Base-by-base conservation (phyloP, 805 yeast genomes). In the Yamadazyma akitaensis region DNA sequence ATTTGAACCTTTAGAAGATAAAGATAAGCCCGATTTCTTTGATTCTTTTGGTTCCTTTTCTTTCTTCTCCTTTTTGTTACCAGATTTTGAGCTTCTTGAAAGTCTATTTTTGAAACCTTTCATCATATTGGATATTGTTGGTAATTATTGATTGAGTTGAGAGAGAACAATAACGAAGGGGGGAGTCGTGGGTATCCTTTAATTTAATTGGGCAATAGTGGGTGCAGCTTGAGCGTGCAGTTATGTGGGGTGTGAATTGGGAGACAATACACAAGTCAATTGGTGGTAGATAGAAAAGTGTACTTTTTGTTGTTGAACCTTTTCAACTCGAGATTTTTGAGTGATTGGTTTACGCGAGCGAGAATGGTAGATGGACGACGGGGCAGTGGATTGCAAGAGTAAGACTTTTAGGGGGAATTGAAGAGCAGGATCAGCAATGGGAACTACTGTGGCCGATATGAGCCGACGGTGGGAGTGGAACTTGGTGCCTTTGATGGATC, bases 31-130 rank as follows among this genome's bases (percentile, higher is more conserved):
- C 41, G 42, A 40, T 31, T 51, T 51, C 40, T 53, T 53, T 6
- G 35, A 2, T 16, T 53, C 57, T 28, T 53, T 53, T 18, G 43
- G 43, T 39, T 62, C 59, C 42, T 60, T 62, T 28, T 67, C 70
- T 39, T 65, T 66, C 54, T 70, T 71, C 18, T 69, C 67, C 47
- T 68, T 64, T 49, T 70, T 70, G 41, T 54, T 58, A 21, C 72
- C 51, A 32, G 71, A 50, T 53, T 51, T 46, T 11, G 51, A 56
- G 56, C 68, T 69, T 49, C 77, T 60, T 16, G 75, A 66, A 56
- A 72, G 75, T 51, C 75, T 63, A 48, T 72, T 71, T 53, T 72
- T 72, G 54, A 72, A 72, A 14, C 77, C 77, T 63, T 71, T 72
- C 76, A 72, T 72, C 77, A 72, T 72, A 28, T 50, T 52, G 21